Base-by-base conservation (phyloP, 1,284 basidiomycete genomes). In the Coriolopsis trogii region DNA sequence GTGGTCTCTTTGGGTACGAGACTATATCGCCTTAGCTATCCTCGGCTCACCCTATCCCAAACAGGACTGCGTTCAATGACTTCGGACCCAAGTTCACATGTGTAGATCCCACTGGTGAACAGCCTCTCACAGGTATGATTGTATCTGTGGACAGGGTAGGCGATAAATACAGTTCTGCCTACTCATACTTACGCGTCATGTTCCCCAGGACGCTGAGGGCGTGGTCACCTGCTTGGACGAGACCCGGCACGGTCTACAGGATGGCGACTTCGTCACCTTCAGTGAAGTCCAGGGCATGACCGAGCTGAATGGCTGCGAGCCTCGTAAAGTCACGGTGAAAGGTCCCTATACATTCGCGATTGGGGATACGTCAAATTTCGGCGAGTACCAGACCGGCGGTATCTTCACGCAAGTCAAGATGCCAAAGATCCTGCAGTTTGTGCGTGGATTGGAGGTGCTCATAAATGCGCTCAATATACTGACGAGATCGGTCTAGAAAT, bases 391-490 rank as follows among this genome's bases (percentile, higher is more conserved):
- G 65, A 74, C 84, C 26, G 97, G 95, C 26, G 97, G 97, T 43
- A 90, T 96, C 61, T 99, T 99, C 70, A 95, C 93, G 15, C 97
- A 99, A 73, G 94, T 99, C 65, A 99, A 99, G 78, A 95, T 97
- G 94, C 97, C 97, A 20, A 98, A 97, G 77, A 82, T 93, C 55
- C 78, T 99, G 49, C 84, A 93, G 69, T 98, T 97, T 65, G 94
- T 96, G n/a, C n/a, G n/a, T n/a, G n/a, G n/a, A n/a, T n/a, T n/a
- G n/a, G n/a, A n/a, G n/a, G n/a, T n/a, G n/a, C n/a, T n/a, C n/a
- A n/a, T n/a, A n/a, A n/a, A n/a, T n/a, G n/a, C n/a, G n/a, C n/a
- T n/a, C n/a, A n/a, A n/a, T n/a, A n/a, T n/a, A n/a, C n/a, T n/a
- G 18, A 4, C 13, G 12, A 20, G 5, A 18, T 20, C 6, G 8